Conservation (phyloP, 2,329 filamentous ascomycete genomes). For the Scolecobasidium constrictum region DNA sequence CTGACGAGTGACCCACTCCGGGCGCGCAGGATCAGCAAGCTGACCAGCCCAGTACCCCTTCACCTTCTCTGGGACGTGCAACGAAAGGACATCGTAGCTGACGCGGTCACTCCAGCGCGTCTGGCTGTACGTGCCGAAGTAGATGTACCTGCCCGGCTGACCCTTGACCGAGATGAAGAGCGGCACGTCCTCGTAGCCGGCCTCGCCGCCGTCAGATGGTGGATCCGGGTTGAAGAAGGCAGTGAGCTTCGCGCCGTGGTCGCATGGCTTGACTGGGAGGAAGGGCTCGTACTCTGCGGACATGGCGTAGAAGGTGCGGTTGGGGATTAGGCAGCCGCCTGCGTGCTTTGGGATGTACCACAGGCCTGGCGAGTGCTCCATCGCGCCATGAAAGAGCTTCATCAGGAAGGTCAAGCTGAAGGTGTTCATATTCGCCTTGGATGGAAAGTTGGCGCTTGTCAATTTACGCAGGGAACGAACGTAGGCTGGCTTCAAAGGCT, state of each 20-base stretch:
- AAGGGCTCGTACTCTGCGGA: conserved; percentile 28
- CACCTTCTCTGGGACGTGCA: conserved; percentile 26
- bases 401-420: conserved; percentile 29
- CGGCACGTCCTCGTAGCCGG: conserved; percentile 26
- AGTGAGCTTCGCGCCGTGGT: conserved; percentile 35
- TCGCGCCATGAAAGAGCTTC: conserved; percentile 22
- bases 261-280: conserved; percentile 27
- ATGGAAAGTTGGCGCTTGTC: conserved; percentile 13
- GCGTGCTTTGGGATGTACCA: conserved; percentile 20
- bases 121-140: conserved; percentile 36
- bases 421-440: conserved; percentile 19
- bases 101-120: conserved; percentile 33
- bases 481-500: conserved; percentile 26
- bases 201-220: conserved; percentile 17
- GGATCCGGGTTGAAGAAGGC: conserved; percentile 32
- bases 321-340: conserved; percentile 18
- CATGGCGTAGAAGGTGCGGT: conserved; percentile 31
- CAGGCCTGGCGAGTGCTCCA: conserved; percentile 29
- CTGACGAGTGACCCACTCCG: conserved; percentile 30
- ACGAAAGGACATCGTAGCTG: conserved; percentile 28
- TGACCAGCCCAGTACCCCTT: conserved; percentile 29
- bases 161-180: conserved; percentile 25
- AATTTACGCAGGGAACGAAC: conserved; percentile 23
- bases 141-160: conserved; percentile 22
- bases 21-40: conserved; percentile 23